Percentiles rank a stretch among this genome's conserved stretches.
Conservation (phyloP, 768 basidiomycete species). For the Suillus tomentosus region DNA sequence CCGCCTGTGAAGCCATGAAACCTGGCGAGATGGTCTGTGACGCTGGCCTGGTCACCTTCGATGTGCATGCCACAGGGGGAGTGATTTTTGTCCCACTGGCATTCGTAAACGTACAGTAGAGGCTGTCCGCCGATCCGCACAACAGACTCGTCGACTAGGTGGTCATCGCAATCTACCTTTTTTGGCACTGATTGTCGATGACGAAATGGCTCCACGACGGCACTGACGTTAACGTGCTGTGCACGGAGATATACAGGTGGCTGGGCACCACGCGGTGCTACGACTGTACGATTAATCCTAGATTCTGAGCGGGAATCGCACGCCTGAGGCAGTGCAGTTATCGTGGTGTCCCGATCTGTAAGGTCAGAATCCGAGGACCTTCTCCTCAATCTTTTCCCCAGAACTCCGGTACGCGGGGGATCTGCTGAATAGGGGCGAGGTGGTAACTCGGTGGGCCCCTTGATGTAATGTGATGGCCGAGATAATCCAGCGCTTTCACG, state of each 20-base stretch:
- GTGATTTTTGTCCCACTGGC: conserved; percentile 29
- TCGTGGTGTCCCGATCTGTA: not conserved
- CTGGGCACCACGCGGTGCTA: not conserved
- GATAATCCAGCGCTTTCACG: not conserved
- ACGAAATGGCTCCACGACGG: not conserved
- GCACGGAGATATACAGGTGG: not conserved
- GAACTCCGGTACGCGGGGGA: not conserved
- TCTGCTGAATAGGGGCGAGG: conserved; percentile 5
- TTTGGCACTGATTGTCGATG: conserved; percentile 15
- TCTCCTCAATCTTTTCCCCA: conserved; percentile 9
- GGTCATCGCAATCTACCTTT: conserved; percentile 29
- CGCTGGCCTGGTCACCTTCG: conserved; percentile 35
- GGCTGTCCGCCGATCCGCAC: conserved; percentile 27
- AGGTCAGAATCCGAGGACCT: conserved; percentile 2
- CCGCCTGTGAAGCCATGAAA: conserved; percentile 34
- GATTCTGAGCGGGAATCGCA: not conserved
- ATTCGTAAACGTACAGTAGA: conserved; percentile 32
- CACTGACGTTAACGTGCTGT: not conserved
- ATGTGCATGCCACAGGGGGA: conserved; percentile 36
- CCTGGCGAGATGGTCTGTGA: conserved; percentile 34
- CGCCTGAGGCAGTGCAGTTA: not conserved
- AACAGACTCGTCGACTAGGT: conserved; percentile 31
- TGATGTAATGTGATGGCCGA: not conserved
- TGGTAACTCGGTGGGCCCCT: not conserved
- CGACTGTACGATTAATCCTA: not conserved